Evolutionary conservation across 805 yeast species (phyloP).

Genomic region (Candida montana): DNA sequence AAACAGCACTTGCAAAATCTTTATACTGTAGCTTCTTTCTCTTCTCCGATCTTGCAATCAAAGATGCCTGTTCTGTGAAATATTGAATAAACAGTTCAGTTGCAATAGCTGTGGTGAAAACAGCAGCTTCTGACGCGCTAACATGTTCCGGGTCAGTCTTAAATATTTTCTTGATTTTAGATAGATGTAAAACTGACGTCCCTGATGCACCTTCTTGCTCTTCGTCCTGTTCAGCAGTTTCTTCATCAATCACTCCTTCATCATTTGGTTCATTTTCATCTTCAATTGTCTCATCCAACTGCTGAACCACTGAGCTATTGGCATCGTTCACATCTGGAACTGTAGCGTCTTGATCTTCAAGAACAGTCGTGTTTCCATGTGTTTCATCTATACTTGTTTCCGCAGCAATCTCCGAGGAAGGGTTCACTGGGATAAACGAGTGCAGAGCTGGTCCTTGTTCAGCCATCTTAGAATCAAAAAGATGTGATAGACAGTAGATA

Average conservation of each 20-base stretch:
- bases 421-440: constrained; percentile 12
- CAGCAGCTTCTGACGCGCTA: constrained; percentile 64
- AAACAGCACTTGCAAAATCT: constrained; percentile 64
- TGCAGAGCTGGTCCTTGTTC: constrained; percentile 20
- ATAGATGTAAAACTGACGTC: constrained; percentile 47
- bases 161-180: constrained; percentile 65
- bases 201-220: constrained; percentile 28
- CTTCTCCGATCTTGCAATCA: constrained; percentile 57
- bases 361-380: constrained; percentile 10
- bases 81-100: constrained; percentile 69
- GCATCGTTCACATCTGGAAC: constrained; percentile 10
- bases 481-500: no score
- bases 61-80: constrained; percentile 64
- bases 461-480: background rate
- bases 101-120: constrained; percentile 72
- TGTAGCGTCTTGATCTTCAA: constrained; percentile 14
- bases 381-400: background rate
- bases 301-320: constrained; percentile 4
- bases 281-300: constrained; percentile 10
- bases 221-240: constrained; percentile 11
- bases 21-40: constrained; percentile 66
- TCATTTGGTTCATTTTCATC: constrained; percentile 3
- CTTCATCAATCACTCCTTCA: constrained; percentile 5
- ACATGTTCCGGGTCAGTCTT: constrained; percentile 71
- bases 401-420: constrained; percentile 1